Base-by-base conservation (phyloP, 2,329 filamentous ascomycete genomes). In the Diaporthe velutina region DNA sequence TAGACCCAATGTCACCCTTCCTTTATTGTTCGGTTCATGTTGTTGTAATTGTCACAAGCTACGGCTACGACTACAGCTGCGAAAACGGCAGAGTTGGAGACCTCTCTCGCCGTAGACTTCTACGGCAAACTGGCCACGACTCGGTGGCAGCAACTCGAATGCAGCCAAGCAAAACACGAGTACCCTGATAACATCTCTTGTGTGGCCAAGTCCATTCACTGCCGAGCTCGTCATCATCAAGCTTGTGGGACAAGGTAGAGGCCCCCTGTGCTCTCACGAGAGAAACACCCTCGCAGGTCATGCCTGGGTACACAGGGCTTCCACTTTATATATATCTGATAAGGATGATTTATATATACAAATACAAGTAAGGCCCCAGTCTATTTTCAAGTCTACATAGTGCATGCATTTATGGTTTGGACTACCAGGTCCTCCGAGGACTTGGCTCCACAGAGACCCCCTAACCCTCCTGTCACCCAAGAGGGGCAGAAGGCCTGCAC, bases 171-270 rank as follows among this genome's bases (percentile, higher is more conserved):
- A 28, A 25, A 13, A 19, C 40, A 12, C n/a, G 22, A 38, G 64
- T 54, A 28, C n/a, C 64, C 33, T 33, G 45, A 38, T 33, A 38
- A 12, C 30, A 35, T 28, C 64, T 67, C 19, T 30, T 50, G n/a
- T n/a, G 33, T 67, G 64, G 22, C 48, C 22, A 67, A 19, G 64
- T 13, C 12, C 13, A 38, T 28, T 68, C 64, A 54, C 64, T 40
- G 64, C 48, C 45, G 30, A 52, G 64, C 48, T 54, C 48, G 64
- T 68, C 64, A 68, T 68, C 33, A 8, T 68, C 45, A 30, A 54
- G 48, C 33, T 54, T 68, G 64, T 40, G 25, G 64, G 33, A 68
- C 48, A 33, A 5, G 38, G 12, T 12, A 5, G 54, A 17, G 28
- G 4, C 30, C 25, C 64, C 22, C 33, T 7, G n/a, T 25, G n/a